phyloP scores from a whole-genome alignment of 2,329 filamentous ascomycete species.

The Talaromyces amestolkiae region DNA sequence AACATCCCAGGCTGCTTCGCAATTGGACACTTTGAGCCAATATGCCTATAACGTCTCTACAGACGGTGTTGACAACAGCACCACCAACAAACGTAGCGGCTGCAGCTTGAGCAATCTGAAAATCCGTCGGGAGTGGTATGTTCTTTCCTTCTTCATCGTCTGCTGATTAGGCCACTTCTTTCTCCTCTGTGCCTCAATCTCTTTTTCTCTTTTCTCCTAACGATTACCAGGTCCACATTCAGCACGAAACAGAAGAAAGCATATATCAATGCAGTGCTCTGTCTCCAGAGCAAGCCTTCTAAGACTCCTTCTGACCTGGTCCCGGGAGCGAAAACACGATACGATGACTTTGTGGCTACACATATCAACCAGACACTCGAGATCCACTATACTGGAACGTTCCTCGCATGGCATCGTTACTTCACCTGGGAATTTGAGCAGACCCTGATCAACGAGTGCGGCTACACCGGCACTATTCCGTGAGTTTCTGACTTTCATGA shows the following conservation, averaged over 20 bases:
- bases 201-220: neutral
- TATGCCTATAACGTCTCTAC: neutral
- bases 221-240: slow-evolving; percentile 24
- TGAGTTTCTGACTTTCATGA: slow-evolving; percentile 15
- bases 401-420: slow-evolving; percentile 38
- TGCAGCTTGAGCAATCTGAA: slow-evolving; percentile 22
- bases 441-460: slow-evolving; percentile 36
- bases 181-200: no score
- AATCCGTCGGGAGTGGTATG: slow-evolving; percentile 24
- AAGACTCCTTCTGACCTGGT: slow-evolving; percentile 34
- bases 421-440: slow-evolving; percentile 34
- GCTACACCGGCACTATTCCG: slow-evolving; percentile 38
- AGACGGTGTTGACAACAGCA: neutral
- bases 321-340: slow-evolving; percentile 47
- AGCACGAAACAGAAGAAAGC: slow-evolving; percentile 33
- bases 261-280: slow-evolving; percentile 49
- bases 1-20: neutral
- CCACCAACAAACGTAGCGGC: neutral
- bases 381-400: slow-evolving; percentile 42
- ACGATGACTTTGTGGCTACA: slow-evolving; percentile 52
- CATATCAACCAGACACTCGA: slow-evolving; percentile 50
- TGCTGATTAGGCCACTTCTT: no score
- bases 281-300: slow-evolving; percentile 42
- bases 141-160: neutral
- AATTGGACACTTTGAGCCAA: neutral